Base-by-base conservation (phyloP, 2,329 filamentous ascomycete genomes). In the Aspergillus piperis region DNA sequence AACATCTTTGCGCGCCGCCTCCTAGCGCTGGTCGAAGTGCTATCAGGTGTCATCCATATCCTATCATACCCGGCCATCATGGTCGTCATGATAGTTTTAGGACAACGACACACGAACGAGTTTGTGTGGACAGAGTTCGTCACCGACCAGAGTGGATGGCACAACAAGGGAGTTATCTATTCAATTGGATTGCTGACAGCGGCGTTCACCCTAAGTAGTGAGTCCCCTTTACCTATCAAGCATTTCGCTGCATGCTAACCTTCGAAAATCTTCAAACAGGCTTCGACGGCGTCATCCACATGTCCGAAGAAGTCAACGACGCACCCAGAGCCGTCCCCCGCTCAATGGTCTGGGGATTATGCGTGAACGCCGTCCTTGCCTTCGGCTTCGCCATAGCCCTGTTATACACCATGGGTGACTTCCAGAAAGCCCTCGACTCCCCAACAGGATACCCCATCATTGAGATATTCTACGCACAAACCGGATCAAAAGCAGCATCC, bases 1-100 rank as follows among this genome's bases (percentile, higher is more conserved):
- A 84, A 84, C 67, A 80, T 80, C 0, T 74, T 81, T 7, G 71
- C 82, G 21, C 80, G 68, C 47, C 69, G 65, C 7, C 36, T 72
- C n/a, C 72, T 85, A 8, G 79, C 83, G 21, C 77, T 77, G 55
- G 76, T 85, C 38, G 83, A 85, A 69, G 77, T 77, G 5, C 38
- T 79, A 10, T 74, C 82, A 38, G 71, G 85, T 32, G 75, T 81
- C 30, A 64, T 84, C 2, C 81, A 84, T 39, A 67, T 78, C 7
- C 52, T 71, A 8, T 75, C 75, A 7, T 79, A 78, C 58, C 70
- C 79, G 23, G 71, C 69, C 5, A 67, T 77, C 4, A 65, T 81
- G 27, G 65, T 73, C 30, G 64, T 68, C 21, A 42, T 74, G 50
- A 25, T 53, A 2, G 50, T 53, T 1, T 10, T 53, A 15, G 50